Evolutionary conservation across 345 rosid species (phyloP), one percentile per base, ranked within the genome.

Genomic region (Camelina neglecta): DNA sequence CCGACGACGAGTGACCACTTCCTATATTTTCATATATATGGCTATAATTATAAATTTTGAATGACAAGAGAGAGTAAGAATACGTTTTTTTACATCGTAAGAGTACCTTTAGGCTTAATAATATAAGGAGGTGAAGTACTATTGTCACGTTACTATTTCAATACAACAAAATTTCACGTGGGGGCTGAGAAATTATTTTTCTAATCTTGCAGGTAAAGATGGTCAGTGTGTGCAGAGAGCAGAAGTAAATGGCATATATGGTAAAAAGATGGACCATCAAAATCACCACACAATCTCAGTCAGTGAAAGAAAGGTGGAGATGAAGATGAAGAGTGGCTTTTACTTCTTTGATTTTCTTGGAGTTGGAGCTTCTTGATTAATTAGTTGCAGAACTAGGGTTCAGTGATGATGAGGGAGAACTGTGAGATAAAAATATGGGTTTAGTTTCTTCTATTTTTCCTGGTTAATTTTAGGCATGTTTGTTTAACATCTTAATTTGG

Each of bases 151-250:
- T 72, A 67, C 78, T 72, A 78, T 67, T 78, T 73, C 61, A 66
- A 66, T 67, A 78, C 65, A 72, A 73, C 4, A 60, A 79, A 67
- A 44, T 53, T 78, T 79, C 78, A 73, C 81, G 81, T 79, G 81
- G 78, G 77, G 36, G 67, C 76, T 77, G 39, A 63, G 15, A 75
- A 39, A 1, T 65, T 38, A 16, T 47, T 18, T 45, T 62, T 41
- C 24, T 50, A 78, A 72, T 31, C n/a, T 53, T 79, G 70, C 78
- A 79, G 81, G 81, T 45, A 67, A 60, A 51, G 59, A 60, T 67
- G 81, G 78, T 79, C 81, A 79, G 81, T 73, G 65, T 67, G 65
- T 67, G 60, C 78, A 79, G 81, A 73, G 66, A 47, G 74, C 73
- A 60, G 81, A 72, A 78, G 81, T 72, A 66, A 78, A 66, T 66